These are phyloP conservation scores for Alternaria sp. DNA, from an alignment of 2,329 filamentous ascomycete genomes.

Conservation along the genomic window DNA sequence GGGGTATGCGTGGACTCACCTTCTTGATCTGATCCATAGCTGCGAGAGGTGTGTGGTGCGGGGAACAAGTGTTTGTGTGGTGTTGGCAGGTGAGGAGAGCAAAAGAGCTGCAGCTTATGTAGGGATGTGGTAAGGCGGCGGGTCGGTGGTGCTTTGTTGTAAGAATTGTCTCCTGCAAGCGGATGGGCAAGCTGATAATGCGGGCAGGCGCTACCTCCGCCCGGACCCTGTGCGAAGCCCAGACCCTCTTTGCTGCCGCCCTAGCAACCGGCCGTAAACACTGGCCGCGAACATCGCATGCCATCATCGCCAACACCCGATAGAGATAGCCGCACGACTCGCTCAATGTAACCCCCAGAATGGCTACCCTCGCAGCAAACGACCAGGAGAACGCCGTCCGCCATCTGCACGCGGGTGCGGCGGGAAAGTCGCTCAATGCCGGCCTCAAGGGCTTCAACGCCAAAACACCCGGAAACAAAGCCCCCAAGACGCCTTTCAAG, in stretches of 20 bases:
- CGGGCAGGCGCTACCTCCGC: conserved; percentile 29
- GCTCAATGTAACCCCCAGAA: conserved; percentile 42
- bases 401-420: conserved; percentile 72
- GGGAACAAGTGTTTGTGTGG: conserved; percentile 3
- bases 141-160: conserved; percentile 27
- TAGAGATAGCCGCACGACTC: conserved; percentile 19
- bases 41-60: conserved; percentile 19
- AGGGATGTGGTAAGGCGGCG: conserved; percentile 4
- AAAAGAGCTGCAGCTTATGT: conserved; percentile 9
- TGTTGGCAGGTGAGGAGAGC: conserved; percentile 6
- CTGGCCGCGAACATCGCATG: too few relatives aligned
- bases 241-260: conserved; percentile 11
- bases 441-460: conserved; percentile 65
- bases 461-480: conserved; percentile 79
- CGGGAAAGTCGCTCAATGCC: conserved; percentile 75
- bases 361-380: conserved; percentile 74
- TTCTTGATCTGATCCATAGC: conserved; percentile 89
- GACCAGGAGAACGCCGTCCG: conserved; percentile 90
- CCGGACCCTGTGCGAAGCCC: conserved; percentile 21
- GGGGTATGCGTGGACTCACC: conserved; percentile 64
- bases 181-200: conserved; percentile 33
- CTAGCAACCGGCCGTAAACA: conserved; percentile 44
- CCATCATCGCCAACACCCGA: too few relatives aligned
- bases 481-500: conserved; percentile 82
- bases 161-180: conserved; percentile 26